Base-by-base conservation (phyloP, 352 stramenopile genomes). In the Phytophthora citrophthora region DNA sequence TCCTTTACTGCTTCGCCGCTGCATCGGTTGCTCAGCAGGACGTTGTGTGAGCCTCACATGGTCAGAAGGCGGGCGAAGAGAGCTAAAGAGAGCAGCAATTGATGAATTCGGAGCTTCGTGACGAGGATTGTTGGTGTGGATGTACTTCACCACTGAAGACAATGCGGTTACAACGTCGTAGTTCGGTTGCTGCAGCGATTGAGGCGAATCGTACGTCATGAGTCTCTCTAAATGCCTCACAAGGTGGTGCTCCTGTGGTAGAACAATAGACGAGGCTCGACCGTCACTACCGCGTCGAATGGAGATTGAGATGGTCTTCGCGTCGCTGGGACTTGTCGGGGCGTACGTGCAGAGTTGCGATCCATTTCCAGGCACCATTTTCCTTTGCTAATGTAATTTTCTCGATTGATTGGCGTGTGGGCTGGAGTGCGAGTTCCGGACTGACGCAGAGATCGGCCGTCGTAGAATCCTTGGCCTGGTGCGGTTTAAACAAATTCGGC, bases 1-100 rank as follows among this genome's bases (percentile, higher is more conserved):
- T n/a, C 63, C 64, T 26, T 68, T 65, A 12, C 56, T 52, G 10
- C 70, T 63, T 34, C 71, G 72, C 56, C 66, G 66, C 27, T 61
- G 68, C 1, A 18, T 11, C 10, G 41, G 31, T 3, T 53, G 51
- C 44, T 36, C 45, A 38, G 1, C 10, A 46, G 23, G 2, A 32
- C 6, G 40, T 4, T 46, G 36, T 16, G 32, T 32, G 7, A 9
- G 9, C 20, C 54, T 54, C 12, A 56, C 56, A 20, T 36, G 53
- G n/a, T 51, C 41, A 12, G 51, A 68, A 16, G 59, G 51, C 5
- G 58, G 58, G 7, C 32, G 59, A 8, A 67, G 59, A 36, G 68
- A 54, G 52, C 46, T 66, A 63, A 60, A 66, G 31, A 68, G 20
- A n/a, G 24, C 51, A 12, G 44, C 38, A 8, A 63, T 48, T 1